These are phyloP conservation scores for Firmiana major DNA, from an alignment of 345 rosid species.

Conservation along the genomic window DNA sequence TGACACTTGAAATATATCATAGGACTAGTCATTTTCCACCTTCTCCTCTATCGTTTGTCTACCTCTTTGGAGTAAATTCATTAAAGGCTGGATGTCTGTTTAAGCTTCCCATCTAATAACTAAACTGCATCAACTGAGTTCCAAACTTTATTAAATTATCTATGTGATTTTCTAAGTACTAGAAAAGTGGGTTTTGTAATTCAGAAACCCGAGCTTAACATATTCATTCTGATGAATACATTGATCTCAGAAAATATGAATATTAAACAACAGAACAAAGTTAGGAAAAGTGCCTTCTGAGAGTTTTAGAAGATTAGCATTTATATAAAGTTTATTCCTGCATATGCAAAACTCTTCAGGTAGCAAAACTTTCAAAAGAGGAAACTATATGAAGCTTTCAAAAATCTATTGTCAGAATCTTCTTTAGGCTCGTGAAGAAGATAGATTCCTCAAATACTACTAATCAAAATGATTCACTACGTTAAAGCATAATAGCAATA, in stretches of 20 bases:
- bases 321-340: background rate
- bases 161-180: background rate
- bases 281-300: background rate
- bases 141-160: background rate
- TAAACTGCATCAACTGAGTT: background rate
- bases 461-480: background rate
- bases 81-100: background rate
- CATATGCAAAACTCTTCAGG: background rate
- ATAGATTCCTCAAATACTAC: background rate
- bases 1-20: background rate
- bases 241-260: background rate
- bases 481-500: background rate
- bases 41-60: background rate
- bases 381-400: background rate
- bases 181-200: background rate
- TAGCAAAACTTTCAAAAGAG: background rate
- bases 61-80: background rate
- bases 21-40: background rate
- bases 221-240: background rate
- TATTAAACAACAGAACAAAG: background rate
- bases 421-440: background rate
- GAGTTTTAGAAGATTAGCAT: background rate
- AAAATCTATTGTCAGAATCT: background rate
- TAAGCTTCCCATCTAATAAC: background rate
- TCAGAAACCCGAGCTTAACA: background rate